phyloP scores from a whole-genome alignment of 495 filamentous ascomycete species.

The Neurospora tetraspora region DNA sequence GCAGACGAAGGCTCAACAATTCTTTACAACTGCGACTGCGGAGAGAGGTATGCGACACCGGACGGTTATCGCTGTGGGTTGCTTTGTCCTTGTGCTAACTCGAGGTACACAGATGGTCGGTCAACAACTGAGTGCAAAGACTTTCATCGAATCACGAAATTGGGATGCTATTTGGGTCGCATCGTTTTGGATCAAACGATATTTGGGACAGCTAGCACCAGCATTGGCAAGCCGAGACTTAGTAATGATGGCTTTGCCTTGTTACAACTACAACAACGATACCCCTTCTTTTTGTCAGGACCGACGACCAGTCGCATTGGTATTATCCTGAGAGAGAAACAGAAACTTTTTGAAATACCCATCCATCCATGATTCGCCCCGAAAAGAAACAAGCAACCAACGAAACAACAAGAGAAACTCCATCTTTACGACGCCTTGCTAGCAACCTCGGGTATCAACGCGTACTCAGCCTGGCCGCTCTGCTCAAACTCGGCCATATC shows the following conservation, averaged over 20 bases:
- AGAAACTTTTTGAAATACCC: neutral
- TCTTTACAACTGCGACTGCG: slow-evolving; percentile 79
- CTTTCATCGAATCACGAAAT: neutral
- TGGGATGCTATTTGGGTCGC: neutral
- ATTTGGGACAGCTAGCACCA: neutral
- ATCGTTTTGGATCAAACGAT: neutral
- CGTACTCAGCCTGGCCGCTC: slow-evolving; percentile 82
- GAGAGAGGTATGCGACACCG: slow-evolving; percentile 57
- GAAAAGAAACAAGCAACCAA: neutral
- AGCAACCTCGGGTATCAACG: slow-evolving; percentile 59
- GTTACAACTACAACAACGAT: neutral
- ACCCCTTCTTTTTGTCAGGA: neutral
- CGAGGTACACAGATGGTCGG: slow-evolving; percentile 34
- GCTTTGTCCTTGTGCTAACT: slow-evolving; percentile 16
- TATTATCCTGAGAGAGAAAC: neutral
- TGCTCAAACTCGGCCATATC: slow-evolving; percentile 98
- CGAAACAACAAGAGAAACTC: neutral
- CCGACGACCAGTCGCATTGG: neutral
- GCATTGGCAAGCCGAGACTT: neutral
- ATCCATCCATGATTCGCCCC: neutral
- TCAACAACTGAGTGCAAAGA: slow-evolving; percentile 19
- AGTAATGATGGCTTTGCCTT: neutral
- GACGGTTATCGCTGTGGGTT: neutral
- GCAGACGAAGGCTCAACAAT: slow-evolving; percentile 93
- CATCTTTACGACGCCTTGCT: slow-evolving; percentile 17